Evolutionary conservation across 371 early-diverging fungal species (phyloP), one percentile per base, ranked within the genome.

Genomic region (Mucor circinelloides): DNA sequence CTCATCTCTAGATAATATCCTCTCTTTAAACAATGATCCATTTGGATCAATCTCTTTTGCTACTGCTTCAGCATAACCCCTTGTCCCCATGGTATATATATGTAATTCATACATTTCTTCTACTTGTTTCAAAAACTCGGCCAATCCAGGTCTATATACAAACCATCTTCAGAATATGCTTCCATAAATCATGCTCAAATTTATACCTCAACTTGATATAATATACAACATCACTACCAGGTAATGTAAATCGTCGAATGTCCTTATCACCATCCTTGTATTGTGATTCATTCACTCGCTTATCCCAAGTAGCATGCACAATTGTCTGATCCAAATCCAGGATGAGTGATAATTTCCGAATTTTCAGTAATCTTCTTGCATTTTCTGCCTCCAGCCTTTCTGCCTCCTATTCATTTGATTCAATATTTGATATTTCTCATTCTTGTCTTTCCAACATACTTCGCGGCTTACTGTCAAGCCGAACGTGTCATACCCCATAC

Each of bases 271-370:
- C 80, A 50, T 91, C 86, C 42, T 95, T 86, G 34, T 80, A 81
- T 69, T 95, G 80, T 93, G 94, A 93, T 48, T 87, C 86, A 5
- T 87, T 91, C 23, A 97, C 90, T 3, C 87, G 88, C 0, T 90
- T 86, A 64, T 95, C 92, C 34, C 91, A 91, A 8, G 95, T 91
- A 12, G 99, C 98, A 66, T 99, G 99, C n/a, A 99, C 91, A 23
- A 99, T 85, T 0, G 99, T 99, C 79, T 98, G 99, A 78, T 99
- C 99, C 56, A 99, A 85, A 84, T 99, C 99, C 27, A 99, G 85
- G 44, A 99, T 91, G n/a, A 99, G 78, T 15, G 96, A 94, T 36
- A 99, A 86, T 74, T 92, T 96, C 52, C 86, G 84, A 44, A 81
- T 82, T 17, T 79, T 64, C 61, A 90, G 67, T 60, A 99, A 79